These are phyloP conservation scores for Tuber borchii DNA, from an alignment of 495 filamentous ascomycete species.

Conservation along the genomic window DNA sequence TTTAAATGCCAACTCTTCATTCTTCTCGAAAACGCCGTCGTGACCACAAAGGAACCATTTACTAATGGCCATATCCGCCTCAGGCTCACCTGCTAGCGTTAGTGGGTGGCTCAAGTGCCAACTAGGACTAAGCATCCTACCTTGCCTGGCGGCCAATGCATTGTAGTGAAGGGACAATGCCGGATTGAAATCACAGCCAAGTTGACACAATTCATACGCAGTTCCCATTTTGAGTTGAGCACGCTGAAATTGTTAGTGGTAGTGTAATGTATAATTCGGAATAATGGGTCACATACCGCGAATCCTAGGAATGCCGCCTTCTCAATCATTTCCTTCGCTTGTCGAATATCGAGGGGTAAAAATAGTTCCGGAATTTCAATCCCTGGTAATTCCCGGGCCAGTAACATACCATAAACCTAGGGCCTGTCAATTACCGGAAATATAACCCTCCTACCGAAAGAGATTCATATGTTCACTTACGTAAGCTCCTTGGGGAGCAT, in stretches of 20 bases:
- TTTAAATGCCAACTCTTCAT: constrained; percentile 83
- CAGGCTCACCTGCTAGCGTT: constrained; percentile 69
- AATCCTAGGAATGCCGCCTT: constrained; percentile 96
- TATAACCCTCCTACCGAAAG: neutral
- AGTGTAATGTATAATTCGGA: neutral
- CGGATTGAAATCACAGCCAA: constrained; percentile 92
- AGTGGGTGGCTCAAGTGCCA: constrained; percentile 83
- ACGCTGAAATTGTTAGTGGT: constrained; percentile 44
- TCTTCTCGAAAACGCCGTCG: constrained; percentile 85
- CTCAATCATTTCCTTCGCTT: constrained; percentile 83
- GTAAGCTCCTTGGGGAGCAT: constrained; percentile 94
- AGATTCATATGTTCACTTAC: constrained; percentile 44
- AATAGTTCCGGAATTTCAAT: constrained; percentile 68
- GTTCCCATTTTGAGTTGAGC: constrained; percentile 96
- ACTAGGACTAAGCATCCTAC: constrained; percentile 85
- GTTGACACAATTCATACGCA: constrained; percentile 86
- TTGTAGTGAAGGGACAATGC: constrained; percentile 91
- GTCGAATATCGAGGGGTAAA: constrained; percentile 65
- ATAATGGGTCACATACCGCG: constrained; percentile 49
- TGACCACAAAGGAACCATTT: constrained; percentile 98
- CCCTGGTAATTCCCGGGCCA: constrained; percentile 81
- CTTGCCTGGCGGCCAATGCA: constrained; percentile 80
- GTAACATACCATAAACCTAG: constrained; percentile 86
- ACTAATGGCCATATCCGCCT: constrained; percentile 93
- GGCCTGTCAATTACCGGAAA: constrained; percentile 11